Conservation (phyloP, 2,329 filamentous ascomycete species). For the Alternaria consortialis region DNA sequence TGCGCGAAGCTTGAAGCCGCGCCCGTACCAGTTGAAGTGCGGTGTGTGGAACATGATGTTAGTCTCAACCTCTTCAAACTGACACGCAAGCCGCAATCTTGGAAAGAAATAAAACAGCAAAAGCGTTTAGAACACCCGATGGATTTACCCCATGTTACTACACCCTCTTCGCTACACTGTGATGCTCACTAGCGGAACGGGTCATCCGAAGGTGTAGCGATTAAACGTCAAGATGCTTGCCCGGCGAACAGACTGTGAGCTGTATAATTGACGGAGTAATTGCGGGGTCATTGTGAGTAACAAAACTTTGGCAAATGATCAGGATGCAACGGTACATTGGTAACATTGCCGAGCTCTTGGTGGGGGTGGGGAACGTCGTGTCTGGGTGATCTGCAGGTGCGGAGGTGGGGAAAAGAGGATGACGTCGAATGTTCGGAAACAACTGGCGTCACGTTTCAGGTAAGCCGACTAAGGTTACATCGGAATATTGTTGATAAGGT, state of each 20-base stretch:
- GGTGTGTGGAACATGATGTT: slow-evolving; percentile 32
- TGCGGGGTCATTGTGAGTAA: background rate
- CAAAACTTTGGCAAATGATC: background rate
- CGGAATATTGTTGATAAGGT: background rate
- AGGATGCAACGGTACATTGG: background rate
- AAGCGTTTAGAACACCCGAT: background rate
- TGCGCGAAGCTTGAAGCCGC: slow-evolving; percentile 37
- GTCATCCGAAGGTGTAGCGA: background rate
- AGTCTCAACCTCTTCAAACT: background rate
- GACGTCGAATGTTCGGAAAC: background rate
- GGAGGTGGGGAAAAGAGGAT: slow-evolving; percentile 2
- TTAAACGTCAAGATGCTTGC: background rate
- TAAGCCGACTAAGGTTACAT: background rate
- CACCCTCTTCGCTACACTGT: background rate
- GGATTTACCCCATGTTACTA: background rate
- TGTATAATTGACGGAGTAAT: background rate
- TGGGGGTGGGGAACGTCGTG: background rate
- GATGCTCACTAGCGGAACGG: background rate
- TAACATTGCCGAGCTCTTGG: background rate
- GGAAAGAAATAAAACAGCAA: background rate
- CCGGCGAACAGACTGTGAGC: background rate
- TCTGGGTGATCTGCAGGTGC: slow-evolving; percentile 3
- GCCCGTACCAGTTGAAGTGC: slow-evolving; percentile 38
- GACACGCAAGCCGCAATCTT: background rate
- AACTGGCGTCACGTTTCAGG: background rate